Percentiles rank a stretch among this genome's conserved stretches.
These are phyloP conservation scores for Canavalia ensiformis DNA, from an alignment of 306 rosid genomes.

Conservation along the genomic window DNA sequence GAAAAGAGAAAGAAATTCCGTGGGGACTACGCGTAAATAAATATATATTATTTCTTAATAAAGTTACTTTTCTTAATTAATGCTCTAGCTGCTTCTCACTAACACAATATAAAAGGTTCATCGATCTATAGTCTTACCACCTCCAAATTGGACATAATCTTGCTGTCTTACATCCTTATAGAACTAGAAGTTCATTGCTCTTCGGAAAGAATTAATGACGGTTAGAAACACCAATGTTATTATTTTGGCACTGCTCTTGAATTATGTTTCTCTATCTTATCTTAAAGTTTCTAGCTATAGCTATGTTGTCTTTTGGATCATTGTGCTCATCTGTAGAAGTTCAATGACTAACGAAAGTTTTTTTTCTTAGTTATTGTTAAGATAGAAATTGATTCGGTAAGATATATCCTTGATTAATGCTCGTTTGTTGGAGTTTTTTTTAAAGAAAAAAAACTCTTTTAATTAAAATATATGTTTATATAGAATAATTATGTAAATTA, in stretches of 20 bases:
- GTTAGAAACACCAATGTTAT: constrained; percentile 39
- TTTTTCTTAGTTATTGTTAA: neutral
- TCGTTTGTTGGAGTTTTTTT: no score
- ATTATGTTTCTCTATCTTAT: neutral
- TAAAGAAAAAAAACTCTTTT: neutral
- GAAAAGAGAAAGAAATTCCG: constrained; percentile 25
- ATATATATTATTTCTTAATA: constrained; percentile 42
- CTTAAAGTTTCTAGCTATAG: neutral
- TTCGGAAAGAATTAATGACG: constrained; percentile 48
- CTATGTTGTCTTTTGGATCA: neutral
- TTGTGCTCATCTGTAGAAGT: neutral
- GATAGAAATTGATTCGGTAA: neutral
- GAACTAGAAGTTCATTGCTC: constrained; percentile 41
- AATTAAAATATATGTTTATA: neutral
- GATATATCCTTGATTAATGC: neutral
- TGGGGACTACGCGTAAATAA: constrained; percentile 47
- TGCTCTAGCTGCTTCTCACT: constrained; percentile 1
- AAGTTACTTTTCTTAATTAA: constrained; percentile 26
- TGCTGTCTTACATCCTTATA: constrained; percentile 33
- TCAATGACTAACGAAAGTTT: neutral
- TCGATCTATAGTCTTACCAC: constrained; percentile 12
- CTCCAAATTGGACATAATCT: constrained; percentile 40
- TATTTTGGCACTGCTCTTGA: neutral
- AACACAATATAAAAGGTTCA: neutral
- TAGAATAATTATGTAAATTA: neutral